Conservation (phyloP, 208 protist genomes). For the Leishmania tropica region DNA sequence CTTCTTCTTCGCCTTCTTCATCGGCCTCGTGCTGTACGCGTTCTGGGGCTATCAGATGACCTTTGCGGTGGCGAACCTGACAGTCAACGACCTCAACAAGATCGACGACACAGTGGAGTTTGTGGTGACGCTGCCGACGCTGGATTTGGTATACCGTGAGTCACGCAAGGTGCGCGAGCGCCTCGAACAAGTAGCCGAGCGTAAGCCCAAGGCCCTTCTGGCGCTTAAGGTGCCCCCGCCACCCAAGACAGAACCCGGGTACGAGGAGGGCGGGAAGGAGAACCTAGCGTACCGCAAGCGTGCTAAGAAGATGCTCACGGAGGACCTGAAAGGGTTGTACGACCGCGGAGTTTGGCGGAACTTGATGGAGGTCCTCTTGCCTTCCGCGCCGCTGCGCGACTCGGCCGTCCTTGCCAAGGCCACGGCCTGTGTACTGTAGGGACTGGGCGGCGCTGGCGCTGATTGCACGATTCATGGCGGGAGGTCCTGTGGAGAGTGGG, state of each 20-base stretch:
- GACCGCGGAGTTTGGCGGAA: slow-evolving; percentile 79
- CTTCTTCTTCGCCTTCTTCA: slow-evolving; percentile 76
- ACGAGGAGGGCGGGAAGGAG: slow-evolving; percentile 48
- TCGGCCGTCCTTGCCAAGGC: slow-evolving; percentile 17
- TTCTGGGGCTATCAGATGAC: slow-evolving; percentile 90
- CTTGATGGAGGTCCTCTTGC: slow-evolving; percentile 81
- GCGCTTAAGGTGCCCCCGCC: slow-evolving; percentile 50
- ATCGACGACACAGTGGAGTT: slow-evolving; percentile 78
- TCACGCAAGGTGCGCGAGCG: slow-evolving; percentile 48
- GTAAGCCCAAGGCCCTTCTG: slow-evolving; percentile 49
- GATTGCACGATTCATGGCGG: background rate
- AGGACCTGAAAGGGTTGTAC: slow-evolving; percentile 68
- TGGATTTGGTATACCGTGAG: slow-evolving; percentile 70
- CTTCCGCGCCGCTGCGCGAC: slow-evolving; percentile 42
- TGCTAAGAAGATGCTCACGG: slow-evolving; percentile 51
- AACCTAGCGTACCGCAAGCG: slow-evolving; percentile 67
- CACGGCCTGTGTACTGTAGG: slow-evolving; percentile 11
- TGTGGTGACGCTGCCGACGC: slow-evolving; percentile 48
- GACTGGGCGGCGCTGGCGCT: background rate
- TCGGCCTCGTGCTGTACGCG: slow-evolving; percentile 70
- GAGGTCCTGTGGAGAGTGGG: background rate
- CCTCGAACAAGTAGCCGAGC: slow-evolving; percentile 55
- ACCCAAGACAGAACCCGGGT: slow-evolving; percentile 37
- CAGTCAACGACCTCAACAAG: slow-evolving; percentile 90
- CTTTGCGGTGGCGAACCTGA: slow-evolving; percentile 76